Percentiles rank a stretch among this genome's conserved stretches.
phyloP scores from a whole-genome alignment of 805 yeast genomes.

The Kluyveromyces dobzhanskii region DNA sequence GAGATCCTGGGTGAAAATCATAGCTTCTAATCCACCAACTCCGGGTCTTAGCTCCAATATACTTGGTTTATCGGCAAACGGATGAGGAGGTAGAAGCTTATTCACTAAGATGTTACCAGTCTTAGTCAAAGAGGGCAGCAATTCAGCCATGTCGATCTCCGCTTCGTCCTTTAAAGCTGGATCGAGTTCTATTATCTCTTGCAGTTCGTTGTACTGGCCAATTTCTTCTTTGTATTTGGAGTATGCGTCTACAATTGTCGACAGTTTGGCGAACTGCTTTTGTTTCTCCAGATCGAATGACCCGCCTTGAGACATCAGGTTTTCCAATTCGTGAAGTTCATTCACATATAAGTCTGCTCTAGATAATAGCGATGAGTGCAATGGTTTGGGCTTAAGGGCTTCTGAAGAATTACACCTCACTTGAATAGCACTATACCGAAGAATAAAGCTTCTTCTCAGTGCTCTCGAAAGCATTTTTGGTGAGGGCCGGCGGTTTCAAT shows the following conservation, averaged over 20 bases:
- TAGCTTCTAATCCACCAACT: slow-evolving; percentile 92
- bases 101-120: slow-evolving; percentile 42
- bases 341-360: slow-evolving; percentile 36
- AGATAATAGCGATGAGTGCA: slow-evolving; percentile 45
- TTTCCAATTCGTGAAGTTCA: slow-evolving; percentile 37
- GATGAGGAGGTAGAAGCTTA: slow-evolving; percentile 65
- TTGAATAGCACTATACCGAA: background rate
- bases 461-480: background rate
- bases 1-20: slow-evolving; percentile 74
- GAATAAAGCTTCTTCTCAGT: background rate
- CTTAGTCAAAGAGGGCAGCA: slow-evolving; percentile 37
- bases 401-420: slow-evolving; percentile 10
- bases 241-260: slow-evolving; percentile 36
- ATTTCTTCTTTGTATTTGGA: slow-evolving; percentile 30
- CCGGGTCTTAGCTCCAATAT: slow-evolving; percentile 88
- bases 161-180: slow-evolving; percentile 49
- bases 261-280: slow-evolving; percentile 39
- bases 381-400: slow-evolving; percentile 16
- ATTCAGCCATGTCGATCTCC: slow-evolving; percentile 41
- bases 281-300: slow-evolving; percentile 41
- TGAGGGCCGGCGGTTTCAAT: too few species aligned
- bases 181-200: slow-evolving; percentile 24
- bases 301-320: slow-evolving; percentile 34
- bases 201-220: slow-evolving; percentile 28
- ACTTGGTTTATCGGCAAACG: slow-evolving; percentile 68